Conservation (phyloP, 371 early-diverging fungal species). For the Mucor saturninus region DNA sequence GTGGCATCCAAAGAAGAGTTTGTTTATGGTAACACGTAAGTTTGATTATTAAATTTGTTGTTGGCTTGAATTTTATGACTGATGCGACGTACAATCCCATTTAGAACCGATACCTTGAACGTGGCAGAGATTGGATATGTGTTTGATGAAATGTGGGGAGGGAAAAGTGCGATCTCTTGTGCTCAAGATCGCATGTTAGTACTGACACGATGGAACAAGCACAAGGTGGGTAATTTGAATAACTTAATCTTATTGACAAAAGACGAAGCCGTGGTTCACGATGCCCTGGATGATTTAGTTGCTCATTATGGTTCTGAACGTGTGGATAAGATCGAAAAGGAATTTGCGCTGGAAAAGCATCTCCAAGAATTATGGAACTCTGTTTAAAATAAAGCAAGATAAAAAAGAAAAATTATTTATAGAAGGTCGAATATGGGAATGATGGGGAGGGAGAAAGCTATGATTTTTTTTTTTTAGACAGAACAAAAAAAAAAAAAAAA, state of each 20-base stretch:
- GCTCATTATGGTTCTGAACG: conserved; percentile 38
- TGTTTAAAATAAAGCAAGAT: background rate
- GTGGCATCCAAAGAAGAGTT: conserved; percentile 68
- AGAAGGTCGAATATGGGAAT: background rate
- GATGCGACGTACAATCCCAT: no score
- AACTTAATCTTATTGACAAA: conserved; percentile 88
- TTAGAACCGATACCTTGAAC: conserved; percentile 46
- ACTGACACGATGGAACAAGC: conserved; percentile 78
- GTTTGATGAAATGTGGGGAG: conserved; percentile 88
- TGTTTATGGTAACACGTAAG: conserved; percentile 50
- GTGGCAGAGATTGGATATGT: conserved; percentile 79
- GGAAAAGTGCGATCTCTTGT: conserved; percentile 78
- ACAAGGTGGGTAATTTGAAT: conserved; percentile 62
- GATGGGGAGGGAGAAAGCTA: background rate
- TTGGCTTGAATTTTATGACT: no score
- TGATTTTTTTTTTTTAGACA: background rate
- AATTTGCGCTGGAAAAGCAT: conserved; percentile 22
- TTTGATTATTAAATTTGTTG: no score
- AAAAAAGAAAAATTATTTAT: background rate
- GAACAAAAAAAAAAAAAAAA: background rate
- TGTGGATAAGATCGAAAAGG: conserved; percentile 17
- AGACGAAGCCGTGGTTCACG: conserved; percentile 72
- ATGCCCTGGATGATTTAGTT: conserved; percentile 44
- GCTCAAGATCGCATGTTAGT: conserved; percentile 71
- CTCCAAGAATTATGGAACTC: conserved; percentile 24